Conservation (phyloP, 2,329 filamentous ascomycete genomes). For the Colletotrichum sp. region DNA sequence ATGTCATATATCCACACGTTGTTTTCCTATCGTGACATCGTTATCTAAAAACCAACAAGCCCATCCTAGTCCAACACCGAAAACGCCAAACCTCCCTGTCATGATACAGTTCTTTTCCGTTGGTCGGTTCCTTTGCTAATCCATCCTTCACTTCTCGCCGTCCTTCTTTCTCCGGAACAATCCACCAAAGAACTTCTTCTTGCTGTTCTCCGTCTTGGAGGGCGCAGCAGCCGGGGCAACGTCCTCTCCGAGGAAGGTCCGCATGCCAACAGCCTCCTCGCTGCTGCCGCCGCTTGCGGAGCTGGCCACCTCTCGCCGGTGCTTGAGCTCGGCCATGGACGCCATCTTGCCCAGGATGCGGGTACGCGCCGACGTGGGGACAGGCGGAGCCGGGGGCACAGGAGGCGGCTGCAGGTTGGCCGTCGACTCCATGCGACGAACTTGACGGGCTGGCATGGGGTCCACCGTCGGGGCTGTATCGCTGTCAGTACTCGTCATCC, state of each 20-base stretch:
- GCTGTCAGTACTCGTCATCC: background rate
- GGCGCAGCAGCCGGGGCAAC: background rate
- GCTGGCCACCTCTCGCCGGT: background rate
- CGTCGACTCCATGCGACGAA: background rate
- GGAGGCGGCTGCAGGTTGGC: background rate
- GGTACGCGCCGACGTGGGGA: background rate
- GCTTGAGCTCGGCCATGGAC: conserved; percentile 14
- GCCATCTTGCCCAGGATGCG: conserved; percentile 1
- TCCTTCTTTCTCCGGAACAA: conserved; percentile 9
- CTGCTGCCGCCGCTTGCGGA: background rate
- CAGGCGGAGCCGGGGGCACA: background rate
- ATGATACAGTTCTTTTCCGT: background rate
- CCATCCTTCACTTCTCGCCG: background rate
- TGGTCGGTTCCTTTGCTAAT: background rate
- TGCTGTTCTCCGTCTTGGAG: background rate
- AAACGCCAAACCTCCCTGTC: background rate
- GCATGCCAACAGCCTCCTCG: conserved; percentile 3
- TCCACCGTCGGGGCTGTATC: background rate
- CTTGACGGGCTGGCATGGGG: background rate
- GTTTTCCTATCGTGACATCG: background rate
- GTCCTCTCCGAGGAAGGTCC: conserved; percentile 9
- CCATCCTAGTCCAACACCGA: background rate
- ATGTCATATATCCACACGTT: background rate
- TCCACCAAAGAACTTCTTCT: conserved; percentile 8
- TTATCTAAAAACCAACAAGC: background rate